Evolutionary conservation across 2,329 filamentous ascomycete species (phyloP).

Genomic region (Elsinoe batatas): DNA sequence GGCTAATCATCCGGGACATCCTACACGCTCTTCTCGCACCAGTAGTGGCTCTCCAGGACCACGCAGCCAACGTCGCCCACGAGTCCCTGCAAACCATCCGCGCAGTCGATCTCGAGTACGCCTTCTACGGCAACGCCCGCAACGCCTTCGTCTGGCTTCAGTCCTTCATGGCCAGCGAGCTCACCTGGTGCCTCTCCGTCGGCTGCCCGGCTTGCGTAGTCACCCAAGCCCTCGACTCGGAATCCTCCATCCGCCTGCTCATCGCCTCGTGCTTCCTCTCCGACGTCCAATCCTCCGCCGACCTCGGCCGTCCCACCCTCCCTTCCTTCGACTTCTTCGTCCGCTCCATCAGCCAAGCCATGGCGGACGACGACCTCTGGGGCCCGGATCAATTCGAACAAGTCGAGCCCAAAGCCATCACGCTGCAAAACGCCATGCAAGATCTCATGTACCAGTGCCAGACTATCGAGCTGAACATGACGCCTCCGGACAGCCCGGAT

Average conservation of each 20-base stretch:
- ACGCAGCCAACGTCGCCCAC: slow-evolving; percentile 44
- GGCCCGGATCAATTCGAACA: slow-evolving; percentile 35
- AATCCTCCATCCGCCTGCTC: slow-evolving; percentile 38
- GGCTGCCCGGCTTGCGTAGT: slow-evolving; percentile 46
- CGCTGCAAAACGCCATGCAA: slow-evolving; percentile 35
- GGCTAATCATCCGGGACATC: slow-evolving; percentile 48
- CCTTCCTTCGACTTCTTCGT: slow-evolving; percentile 33
- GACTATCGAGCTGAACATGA: slow-evolving; percentile 28
- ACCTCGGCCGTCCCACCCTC: slow-evolving; percentile 25
- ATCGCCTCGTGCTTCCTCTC: slow-evolving; percentile 40
- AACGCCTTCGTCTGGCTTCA: slow-evolving; percentile 50
- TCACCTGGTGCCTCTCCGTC: slow-evolving; percentile 46
- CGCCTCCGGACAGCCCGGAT: slow-evolving; percentile 16
- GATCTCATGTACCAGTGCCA: slow-evolving; percentile 37
- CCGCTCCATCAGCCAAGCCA: slow-evolving; percentile 32
- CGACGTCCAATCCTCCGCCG: slow-evolving; percentile 29
- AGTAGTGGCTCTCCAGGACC: slow-evolving; percentile 46
- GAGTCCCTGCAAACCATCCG: slow-evolving; percentile 39
- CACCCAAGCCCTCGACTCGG: slow-evolving; percentile 35
- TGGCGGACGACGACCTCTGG: slow-evolving; percentile 36
- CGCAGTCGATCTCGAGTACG: slow-evolving; percentile 46
- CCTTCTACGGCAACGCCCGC: slow-evolving; percentile 47
- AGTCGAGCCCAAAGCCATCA: slow-evolving; percentile 34
- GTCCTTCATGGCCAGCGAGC: slow-evolving; percentile 48
- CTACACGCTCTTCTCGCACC: slow-evolving; percentile 50